Evolutionary conservation across 306 rosid genomes (phyloP), one percentile per base, ranked within the genome.

Genomic region (Glycine soja): DNA sequence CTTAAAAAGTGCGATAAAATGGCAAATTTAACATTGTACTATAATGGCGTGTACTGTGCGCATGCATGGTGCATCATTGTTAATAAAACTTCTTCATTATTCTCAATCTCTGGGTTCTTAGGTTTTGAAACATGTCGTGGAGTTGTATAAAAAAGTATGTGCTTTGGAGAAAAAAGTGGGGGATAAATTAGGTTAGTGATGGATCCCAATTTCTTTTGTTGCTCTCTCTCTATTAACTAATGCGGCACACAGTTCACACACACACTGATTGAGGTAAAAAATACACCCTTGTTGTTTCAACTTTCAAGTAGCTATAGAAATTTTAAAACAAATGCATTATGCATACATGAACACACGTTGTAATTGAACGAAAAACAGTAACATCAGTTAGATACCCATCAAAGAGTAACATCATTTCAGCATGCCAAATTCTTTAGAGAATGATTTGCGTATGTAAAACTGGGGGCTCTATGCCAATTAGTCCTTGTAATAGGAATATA

Each of bases 401-500:
- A 78, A 51, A 66, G 68, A 43, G 76, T 78, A 54, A 56, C 76
- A 68, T 57, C 61, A 56, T 19, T 54, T 45, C 50, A 57, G 10
- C 2, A 68, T 16, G 0, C 15, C 45, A 46, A 58, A 72, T 78
- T 65, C 66, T 50, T 42, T 38, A 42, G 70, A 72, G 18, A 53
- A 84, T 59, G 72, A 68, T 42, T 7, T 74, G 83, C 40, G 13
- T 50, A 30, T 61, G 74, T 46, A 72, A 76, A 51, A 77, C 11
- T 10, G 36, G 40, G 68, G 48, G 54, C 56, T 53, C 47, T 45
- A 75, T 74, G 82, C 53, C 78, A 84, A 19, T 19, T 1, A 67
- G 77, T 74, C 77, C 81, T 84, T 74, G 70, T 48, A 58, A 73
- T 12, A 19, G 24, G 1, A 19, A 19, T 19, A 19, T 19, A 58